Conservation (phyloP, 2,329 filamentous ascomycete species). For the Scolecobasidium constrictum region DNA sequence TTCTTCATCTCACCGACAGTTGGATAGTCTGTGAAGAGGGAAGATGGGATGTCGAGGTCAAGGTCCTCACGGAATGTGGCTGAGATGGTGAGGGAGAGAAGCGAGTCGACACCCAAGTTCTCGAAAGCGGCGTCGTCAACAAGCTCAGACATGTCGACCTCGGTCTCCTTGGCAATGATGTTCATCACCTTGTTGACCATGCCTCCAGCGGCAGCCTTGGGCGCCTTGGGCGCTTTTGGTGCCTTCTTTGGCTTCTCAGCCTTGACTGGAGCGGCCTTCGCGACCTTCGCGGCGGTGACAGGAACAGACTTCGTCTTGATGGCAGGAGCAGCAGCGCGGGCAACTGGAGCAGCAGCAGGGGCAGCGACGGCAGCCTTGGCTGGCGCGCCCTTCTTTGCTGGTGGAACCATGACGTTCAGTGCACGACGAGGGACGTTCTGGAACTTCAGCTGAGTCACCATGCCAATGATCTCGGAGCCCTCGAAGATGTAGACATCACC, state of each 20-base stretch:
- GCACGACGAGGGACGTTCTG: constrained; percentile 55
- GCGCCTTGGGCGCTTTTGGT: constrained; percentile 17
- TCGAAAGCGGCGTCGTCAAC: constrained; percentile 50
- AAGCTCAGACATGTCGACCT: constrained; percentile 46
- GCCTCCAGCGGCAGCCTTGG: constrained; percentile 35
- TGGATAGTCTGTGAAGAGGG: constrained; percentile 48
- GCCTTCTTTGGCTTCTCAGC: constrained; percentile 38
- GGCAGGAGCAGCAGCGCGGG: constrained; percentile 22
- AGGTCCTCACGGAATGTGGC: constrained; percentile 52
- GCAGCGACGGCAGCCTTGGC: constrained; percentile 21
- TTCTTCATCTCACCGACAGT: constrained; percentile 51
- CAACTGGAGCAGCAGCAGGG: constrained; percentile 19
- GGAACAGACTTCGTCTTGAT: constrained; percentile 21
- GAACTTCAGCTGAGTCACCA: constrained; percentile 54
- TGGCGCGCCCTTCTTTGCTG: constrained; percentile 34
- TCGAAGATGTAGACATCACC: constrained; percentile 52
- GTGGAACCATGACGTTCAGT: constrained; percentile 56
- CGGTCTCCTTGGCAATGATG: constrained; percentile 57
- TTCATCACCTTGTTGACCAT: constrained; percentile 46
- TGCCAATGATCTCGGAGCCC: constrained; percentile 46
- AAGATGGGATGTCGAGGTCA: constrained; percentile 46
- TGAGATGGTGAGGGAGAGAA: constrained; percentile 50
- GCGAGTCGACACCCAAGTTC: constrained; percentile 51
- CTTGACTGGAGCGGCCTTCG: constrained; percentile 44
- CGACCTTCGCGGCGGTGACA: constrained; percentile 16